Base-by-base conservation (phyloP, 768 basidiomycete genomes). In the Lactifluus piperatus region DNA sequence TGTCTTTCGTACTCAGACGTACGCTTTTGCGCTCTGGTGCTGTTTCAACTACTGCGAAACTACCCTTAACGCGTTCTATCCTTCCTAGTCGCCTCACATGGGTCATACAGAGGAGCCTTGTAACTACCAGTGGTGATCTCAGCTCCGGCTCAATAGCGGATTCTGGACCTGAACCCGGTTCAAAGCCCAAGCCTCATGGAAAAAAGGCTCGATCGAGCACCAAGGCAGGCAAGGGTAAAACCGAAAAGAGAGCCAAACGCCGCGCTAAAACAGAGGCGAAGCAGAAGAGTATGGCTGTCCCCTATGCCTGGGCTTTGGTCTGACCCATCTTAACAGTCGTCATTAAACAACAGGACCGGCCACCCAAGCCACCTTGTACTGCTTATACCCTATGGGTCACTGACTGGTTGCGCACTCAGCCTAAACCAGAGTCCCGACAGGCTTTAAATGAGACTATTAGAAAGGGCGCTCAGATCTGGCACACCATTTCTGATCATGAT, bases 401-500 rank as follows among this genome's bases (percentile, higher is more conserved):
- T 34, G 57, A 62, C 3, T 53, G 51, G 57, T 0, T 6, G n/a
- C 37, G 36, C 24, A 18, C 49, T 41, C 54, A 47, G 27, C 44
- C 60, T 14, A 62, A 62, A 51, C 2, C 41, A 4, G 58, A 44
- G 9, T 8, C 4, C 18, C 0, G n/a, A 0, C 3, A 22, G 4
- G 6, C 0, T 0, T 29, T 45, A 14, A 41, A 47, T 37, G 20
- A 20, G 39, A 3, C 4, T 18, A 0, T 29, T 5, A 57, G 32
- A 45, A 11, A 24, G 24, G 51, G 4, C 3, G 46, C 45, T 22
- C 29, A 44, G 14, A 8, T 9, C 5, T 64, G 63, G 63, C 24
- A 18, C 13, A 39, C 30, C 3, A 7, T 63, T 20, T 20, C 63
- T 26, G 63, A 64, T 1, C 0, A 50, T 52, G 64, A 63, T 8